Evolutionary conservation across 2,329 filamentous ascomycete species (phyloP), one percentile per base, ranked within the genome.

Genomic region (Taxawa tesnikishii): DNA sequence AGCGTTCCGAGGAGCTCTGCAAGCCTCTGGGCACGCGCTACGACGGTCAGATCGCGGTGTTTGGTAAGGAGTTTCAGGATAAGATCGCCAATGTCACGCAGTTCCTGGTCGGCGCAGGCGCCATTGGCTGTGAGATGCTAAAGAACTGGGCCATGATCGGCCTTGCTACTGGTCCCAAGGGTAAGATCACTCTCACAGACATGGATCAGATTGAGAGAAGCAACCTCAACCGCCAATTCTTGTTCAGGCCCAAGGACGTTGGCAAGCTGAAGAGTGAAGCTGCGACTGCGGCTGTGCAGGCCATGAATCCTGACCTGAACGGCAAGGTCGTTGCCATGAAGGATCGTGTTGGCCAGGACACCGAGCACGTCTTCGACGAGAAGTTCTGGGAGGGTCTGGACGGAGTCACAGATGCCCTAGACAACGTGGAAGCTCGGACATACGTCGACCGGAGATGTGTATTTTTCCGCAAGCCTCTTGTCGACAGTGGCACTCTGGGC

Each of bases 91-190:
- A 94, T 48, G 60, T 90, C 39, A 90, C 79, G 50, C 76, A 96
- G 48, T 98, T 98, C 65, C 68, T 98, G 34, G 90, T 98, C 36
- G 90, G 90, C 45, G 84, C 90, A 28, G 90, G 90, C 48, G 90
- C 92, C 41, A 98, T 98, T 55, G 90, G 90, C 28, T 98, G 90
- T 51, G 90, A 98, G 54, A 98, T 96, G 81, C 65, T 98, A 45
- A 98, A 98, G 73, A 96, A 96, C 59, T 98, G 90, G 87, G 88
- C 92, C 21, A 92, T 98, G 87, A 93, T 96, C 55, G 90, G 90
- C 44, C 67, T 98, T 17, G 88, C 80, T 27, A 83, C 82, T 28
- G 90, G 90, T 4, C 83, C 84, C 3, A 73, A 85, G 29, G 90
- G 90, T 48, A 80, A 81, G 57, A 92, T 98, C 49, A 83, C 67